Evolutionary conservation across 1,284 basidiomycete genomes (phyloP).

Genomic region (Cryptococcus sp.): DNA sequence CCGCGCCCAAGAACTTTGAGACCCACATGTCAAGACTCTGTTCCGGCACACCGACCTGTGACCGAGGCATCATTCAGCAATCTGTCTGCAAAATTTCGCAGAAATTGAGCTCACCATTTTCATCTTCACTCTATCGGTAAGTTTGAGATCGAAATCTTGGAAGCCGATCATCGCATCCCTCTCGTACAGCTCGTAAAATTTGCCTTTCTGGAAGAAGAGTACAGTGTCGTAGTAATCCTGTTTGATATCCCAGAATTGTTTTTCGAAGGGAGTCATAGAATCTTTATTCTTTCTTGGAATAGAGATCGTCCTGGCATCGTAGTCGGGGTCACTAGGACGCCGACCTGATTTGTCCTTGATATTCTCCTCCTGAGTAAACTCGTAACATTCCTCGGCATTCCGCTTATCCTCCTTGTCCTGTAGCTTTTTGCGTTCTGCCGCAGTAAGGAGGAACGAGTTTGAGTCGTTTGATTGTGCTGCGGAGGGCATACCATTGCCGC

Average conservation of each 20-base stretch:
- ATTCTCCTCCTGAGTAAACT: conserved; percentile 63
- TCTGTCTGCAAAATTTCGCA: background rate
- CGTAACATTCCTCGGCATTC: conserved; percentile 74
- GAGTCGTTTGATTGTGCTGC: conserved; percentile 33
- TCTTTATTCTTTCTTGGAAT: conserved; percentile 79
- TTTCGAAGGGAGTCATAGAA: conserved; percentile 90
- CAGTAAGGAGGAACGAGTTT: conserved; percentile 67
- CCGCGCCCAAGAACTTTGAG: conserved; percentile 59
- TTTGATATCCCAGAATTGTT: conserved; percentile 95
- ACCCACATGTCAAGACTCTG: conserved; percentile 73
- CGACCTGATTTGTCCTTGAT: conserved; percentile 72
- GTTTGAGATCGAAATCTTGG: conserved; percentile 86
- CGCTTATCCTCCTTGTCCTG: conserved; percentile 81
- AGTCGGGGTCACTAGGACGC: conserved; percentile 74
- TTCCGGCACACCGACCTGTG: conserved; percentile 91
- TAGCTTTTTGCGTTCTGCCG: conserved; percentile 76
- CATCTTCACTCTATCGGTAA: conserved; percentile 80
- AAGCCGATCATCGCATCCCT: conserved; percentile 88
- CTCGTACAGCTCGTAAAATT: conserved; percentile 75
- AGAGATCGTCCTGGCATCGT: conserved; percentile 86
- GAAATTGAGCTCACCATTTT: conserved; percentile 68
- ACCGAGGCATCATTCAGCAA: background rate
- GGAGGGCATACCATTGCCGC: background rate
- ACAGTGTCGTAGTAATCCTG: conserved; percentile 93
- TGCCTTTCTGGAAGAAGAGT: conserved; percentile 88